Evolutionary conservation across 2,329 filamentous ascomycete genomes (phyloP), one percentile per base, ranked within the genome.

Genomic region (Colletotrichum incanum): DNA sequence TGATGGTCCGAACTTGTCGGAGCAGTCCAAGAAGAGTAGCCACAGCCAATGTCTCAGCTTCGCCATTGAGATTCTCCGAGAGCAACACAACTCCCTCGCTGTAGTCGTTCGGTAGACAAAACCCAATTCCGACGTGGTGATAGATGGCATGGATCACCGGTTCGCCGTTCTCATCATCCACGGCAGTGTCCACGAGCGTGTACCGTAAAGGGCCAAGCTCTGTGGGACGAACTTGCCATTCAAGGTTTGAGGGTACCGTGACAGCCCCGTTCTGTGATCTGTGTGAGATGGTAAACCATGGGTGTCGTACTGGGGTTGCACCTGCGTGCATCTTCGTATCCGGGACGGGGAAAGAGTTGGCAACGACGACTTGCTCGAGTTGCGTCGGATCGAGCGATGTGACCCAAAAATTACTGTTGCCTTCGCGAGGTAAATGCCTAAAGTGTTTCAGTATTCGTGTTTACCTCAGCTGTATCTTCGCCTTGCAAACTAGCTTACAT

Each of bases 41-140:
- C 14, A 74, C 70, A 1, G 62, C 69, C 26, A 70, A 12, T 0
- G 65, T 37, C 31, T 73, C 72, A 1, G 71, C 70, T 12, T 62
- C 49, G 7, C 12, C 65, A 1, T 55, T 49, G 12, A 72, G 55
- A 5, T 55, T 28, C 2, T 14, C 67, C 2, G 73, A 70, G 1
- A 75, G 50, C 16, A 75, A 28, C 45, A 75, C 16, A 0, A 75
- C 66, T 1, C 74, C 74, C 41, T 75, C 73, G 52, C 71, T 74
- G 47, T 72, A 68, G 2, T 75, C 73, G 2, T 50, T 28, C 0
- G 74, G 73, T 5, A 72, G 62, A 7, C 18, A 20, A 39, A 72
- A 54, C 2, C 62, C 59, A 37, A 74, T 60, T 1, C 74, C 74
- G 2, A 65, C 54, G 45, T 75, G 74, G 47, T 75, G 73, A n/a